These are phyloP conservation scores for Lepiota brunneoincarnata DNA, from an alignment of 768 basidiomycete species.

Conservation along the genomic window DNA sequence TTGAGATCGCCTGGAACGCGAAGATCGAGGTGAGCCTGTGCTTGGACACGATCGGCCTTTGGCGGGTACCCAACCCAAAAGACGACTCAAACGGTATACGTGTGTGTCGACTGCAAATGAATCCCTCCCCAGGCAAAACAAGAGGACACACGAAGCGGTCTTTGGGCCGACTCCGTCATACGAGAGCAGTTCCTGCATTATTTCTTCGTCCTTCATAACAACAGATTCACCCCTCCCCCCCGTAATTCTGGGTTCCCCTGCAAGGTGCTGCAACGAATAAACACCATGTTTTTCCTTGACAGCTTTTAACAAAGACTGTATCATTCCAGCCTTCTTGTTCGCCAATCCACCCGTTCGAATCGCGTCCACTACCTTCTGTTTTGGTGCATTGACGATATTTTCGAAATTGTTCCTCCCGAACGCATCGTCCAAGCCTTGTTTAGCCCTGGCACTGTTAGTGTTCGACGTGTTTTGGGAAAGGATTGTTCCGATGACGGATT, in stretches of 20 bases:
- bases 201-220: constrained; percentile 35
- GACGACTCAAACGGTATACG: constrained; percentile 49
- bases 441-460: constrained; percentile 48
- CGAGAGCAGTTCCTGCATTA: constrained; percentile 55
- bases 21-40: constrained; percentile 57
- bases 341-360: constrained; percentile 56
- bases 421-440: constrained; percentile 39
- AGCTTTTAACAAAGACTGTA: constrained; percentile 43
- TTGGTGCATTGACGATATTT: constrained; percentile 43
- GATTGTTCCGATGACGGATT: constrained; percentile 54
- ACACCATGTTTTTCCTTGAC: constrained; percentile 45
- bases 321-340: constrained; percentile 55
- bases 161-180: constrained; percentile 61
- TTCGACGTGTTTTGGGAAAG: constrained; percentile 60
- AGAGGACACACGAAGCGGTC: constrained; percentile 59
- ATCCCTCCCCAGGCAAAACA: constrained; percentile 58
- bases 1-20: constrained; percentile 51
- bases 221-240: neutral
- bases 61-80: constrained; percentile 50
- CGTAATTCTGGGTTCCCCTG: constrained; percentile 24
- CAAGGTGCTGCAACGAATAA: constrained; percentile 59
- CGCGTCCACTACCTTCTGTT: constrained; percentile 41
- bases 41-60: constrained; percentile 45
- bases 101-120: constrained; percentile 68
- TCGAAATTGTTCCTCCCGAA: constrained; percentile 53